Evolutionary conservation across 805 yeast species (phyloP), one percentile per base, ranked within the genome.

Genomic region (Sugiyamaella lignohabitans): DNA sequence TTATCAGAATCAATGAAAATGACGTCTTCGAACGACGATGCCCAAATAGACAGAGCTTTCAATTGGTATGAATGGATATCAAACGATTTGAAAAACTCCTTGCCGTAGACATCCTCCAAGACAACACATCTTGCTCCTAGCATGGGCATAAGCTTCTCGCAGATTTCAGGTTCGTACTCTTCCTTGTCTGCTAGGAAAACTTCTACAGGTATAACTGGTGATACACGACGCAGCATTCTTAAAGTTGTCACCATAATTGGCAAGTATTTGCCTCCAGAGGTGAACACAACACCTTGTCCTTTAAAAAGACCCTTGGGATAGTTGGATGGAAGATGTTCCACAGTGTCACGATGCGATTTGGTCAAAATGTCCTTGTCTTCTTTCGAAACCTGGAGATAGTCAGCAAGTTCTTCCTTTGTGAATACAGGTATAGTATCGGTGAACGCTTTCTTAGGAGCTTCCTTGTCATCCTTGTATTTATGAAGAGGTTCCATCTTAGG

Each of bases 231-330:
- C 43, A 87, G 62, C 49, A 80, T 73, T 56, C 75, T 75, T 47
- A 86, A 74, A 8, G 85, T 77, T 19, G 83, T 66, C 30, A 84
- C 65, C 2, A 86, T 78, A 56, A 82, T 70, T 75, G 89, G 80
- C 50, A 84, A 79, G 63, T 78, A 84, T 54, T 75, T 76, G 2
- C 89, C 93, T 42, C 93, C 94, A 30, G 91, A 94, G 27, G 85
- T 89, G 57, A 71, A 79, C 19, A 76, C 89, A 20, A 79, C 71
- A 8, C 81, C 85, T 34, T 70, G 63, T 3, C 76, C 72, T 3
- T 46, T 32, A 46, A 52, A 59, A 14, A 60, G 20, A 32, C 38
- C 40, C 10, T 34, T 23, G 8, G 36, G 45, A 17, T 29, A 29
- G 2, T 18, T 27, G 4, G 38, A 22, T 47, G 82, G 84, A 60